A percentile compares a stretch with the other conserved stretches of the same genome.
These are phyloP conservation scores for Phytophthora rubi DNA, from an alignment of 352 stramenopile species.

Conservation along the genomic window DNA sequence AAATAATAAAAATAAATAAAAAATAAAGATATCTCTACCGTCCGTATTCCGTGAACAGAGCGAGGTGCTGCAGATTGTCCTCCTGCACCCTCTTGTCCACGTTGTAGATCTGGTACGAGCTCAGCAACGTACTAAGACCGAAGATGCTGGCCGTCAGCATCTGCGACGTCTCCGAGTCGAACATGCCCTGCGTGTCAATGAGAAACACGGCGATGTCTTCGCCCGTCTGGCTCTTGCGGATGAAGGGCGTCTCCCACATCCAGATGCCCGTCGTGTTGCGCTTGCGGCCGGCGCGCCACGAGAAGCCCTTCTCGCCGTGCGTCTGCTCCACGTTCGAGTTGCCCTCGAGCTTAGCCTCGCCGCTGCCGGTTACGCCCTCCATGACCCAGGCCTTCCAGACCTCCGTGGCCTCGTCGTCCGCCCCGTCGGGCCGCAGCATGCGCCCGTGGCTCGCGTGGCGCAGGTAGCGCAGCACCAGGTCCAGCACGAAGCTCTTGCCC, in stretches of 20 bases:
- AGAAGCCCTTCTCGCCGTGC: constrained; percentile 91
- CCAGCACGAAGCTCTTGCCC: constrained; percentile 98
- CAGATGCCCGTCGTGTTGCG: constrained; percentile 99
- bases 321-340: constrained; percentile 87
- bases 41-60: constrained; percentile 99
- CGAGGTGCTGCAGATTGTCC: constrained; percentile 99
- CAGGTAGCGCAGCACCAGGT: constrained; percentile 97
- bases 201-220: constrained; percentile 96
- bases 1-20: too few relatives aligned
- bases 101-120: constrained; percentile 99
- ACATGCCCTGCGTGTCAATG: constrained; percentile 99
- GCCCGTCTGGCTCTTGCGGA: constrained; percentile 87
- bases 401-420: constrained; percentile 51
- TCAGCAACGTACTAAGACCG: constrained; percentile 96
- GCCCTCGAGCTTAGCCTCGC: constrained; percentile 74
- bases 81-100: constrained; percentile 99
- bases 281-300: constrained; percentile 96
- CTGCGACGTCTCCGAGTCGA: constrained; percentile 99
- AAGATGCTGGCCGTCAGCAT: constrained; percentile 99
- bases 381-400: constrained; percentile 75
- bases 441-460: constrained; percentile 69
- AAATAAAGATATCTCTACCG: constrained; percentile 45
- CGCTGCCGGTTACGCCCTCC: constrained; percentile 58
- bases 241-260: constrained; percentile 99
- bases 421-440: constrained; percentile 50